Conservation (phyloP, 1,284 basidiomycete genomes). For the Rhodotorula sp. region DNA sequence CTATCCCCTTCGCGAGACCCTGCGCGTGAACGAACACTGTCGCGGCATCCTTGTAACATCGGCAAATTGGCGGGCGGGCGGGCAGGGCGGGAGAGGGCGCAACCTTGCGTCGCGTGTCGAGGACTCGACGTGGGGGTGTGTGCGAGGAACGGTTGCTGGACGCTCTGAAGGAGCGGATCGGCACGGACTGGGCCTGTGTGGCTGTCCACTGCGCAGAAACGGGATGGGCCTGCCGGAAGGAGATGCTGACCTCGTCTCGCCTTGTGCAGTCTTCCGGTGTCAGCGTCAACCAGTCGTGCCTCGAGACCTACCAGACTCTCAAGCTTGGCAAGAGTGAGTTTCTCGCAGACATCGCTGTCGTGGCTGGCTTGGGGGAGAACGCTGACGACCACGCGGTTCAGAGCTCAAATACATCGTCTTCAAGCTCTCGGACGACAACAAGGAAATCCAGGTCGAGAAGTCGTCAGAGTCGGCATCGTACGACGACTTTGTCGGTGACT, state of each 20-base stretch:
- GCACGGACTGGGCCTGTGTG: neutral
- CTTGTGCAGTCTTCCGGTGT: slow-evolving; percentile 70
- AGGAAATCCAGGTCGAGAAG: slow-evolving; percentile 74
- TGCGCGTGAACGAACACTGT: too few relatives aligned
- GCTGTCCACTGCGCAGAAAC: neutral
- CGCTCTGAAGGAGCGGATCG: too few relatives aligned
- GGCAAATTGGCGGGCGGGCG: too few relatives aligned
- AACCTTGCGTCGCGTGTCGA: too few relatives aligned
- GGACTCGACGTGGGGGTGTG: too few relatives aligned
- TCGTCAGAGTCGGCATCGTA: slow-evolving; percentile 58
- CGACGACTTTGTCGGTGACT: slow-evolving; percentile 70
- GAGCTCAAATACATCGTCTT: slow-evolving; percentile 83
- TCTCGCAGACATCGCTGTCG: neutral
- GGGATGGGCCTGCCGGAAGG: neutral
- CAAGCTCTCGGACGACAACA: slow-evolving; percentile 61
- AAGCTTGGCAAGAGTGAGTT: slow-evolving; percentile 70
- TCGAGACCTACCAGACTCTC: slow-evolving; percentile 66
- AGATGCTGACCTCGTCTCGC: neutral
- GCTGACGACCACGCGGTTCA: slow-evolving; percentile 13
- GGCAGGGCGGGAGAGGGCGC: too few relatives aligned
- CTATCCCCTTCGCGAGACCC: too few relatives aligned
- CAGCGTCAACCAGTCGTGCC: slow-evolving; percentile 60
- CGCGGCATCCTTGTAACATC: too few relatives aligned
- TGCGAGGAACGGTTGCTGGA: too few relatives aligned
- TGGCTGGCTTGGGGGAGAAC: neutral